Evolutionary conservation across 1,284 basidiomycete species (phyloP), one percentile per base, ranked within the genome.

Genomic region (Phaffia rhodozyma): DNA sequence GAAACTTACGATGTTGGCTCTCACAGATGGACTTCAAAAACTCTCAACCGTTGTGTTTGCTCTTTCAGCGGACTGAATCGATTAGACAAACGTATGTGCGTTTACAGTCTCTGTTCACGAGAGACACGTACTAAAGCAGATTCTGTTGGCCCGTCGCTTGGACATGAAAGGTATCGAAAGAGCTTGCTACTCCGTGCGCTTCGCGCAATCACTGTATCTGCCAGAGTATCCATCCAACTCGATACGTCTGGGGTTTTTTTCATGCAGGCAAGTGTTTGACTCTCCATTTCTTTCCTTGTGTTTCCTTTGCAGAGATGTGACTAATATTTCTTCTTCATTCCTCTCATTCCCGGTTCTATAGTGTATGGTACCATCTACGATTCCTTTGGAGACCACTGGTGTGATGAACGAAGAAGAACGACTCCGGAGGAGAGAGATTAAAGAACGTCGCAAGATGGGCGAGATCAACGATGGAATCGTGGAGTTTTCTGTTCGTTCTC

Each of bases 391-490:
- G 21, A 27, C 18, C 23, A 23, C 38, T 16, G 34, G 27, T 0
- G 25, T 52, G 6, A 47, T 43, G 18, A 55, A 60, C 18, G 20
- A 18, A 34, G 58, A 5, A 5, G 58, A 65, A 55, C 54, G 52
- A 29, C 49, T 50, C 9, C 32, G 32, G 48, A 49, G 58, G 18
- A 55, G 52, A 53, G 20, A 9, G 23, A 55, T 60, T 1, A 30
- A 32, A 25, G 59, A 56, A 43, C 7, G 13, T 49, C 34, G 55
- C 38, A 61, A 47, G 49, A 52, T n/a, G 25, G 63, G 63, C 20
- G 63, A 65, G 21, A 23, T 61, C 23, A 43, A 47, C 27, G 63
- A 60, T 23, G 63, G 63, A 27, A 65, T 65, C 32, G 59, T 60
- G 1, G 63, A 65, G 55, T 55, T 65, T 25, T 29, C 38, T 38